Conservation (phyloP, 345 rosid genomes). For the Litchi chinensis region DNA sequence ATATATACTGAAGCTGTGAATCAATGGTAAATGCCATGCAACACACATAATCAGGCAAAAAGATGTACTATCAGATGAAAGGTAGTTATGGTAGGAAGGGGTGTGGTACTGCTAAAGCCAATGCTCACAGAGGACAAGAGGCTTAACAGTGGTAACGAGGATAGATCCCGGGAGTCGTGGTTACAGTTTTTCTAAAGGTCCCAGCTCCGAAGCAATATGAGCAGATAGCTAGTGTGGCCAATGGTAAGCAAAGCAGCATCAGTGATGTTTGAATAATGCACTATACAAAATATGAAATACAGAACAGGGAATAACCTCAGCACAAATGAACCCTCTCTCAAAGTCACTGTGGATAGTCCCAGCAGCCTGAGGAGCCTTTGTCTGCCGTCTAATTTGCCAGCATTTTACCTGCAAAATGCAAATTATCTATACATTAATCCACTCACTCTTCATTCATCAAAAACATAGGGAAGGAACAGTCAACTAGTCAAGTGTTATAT, state of each 20-base stretch:
- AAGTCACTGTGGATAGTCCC: constrained; percentile 94
- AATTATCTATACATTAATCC: neutral
- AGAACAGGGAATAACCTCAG: constrained; percentile 65
- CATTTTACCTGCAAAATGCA: constrained; percentile 74
- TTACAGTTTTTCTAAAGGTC: neutral
- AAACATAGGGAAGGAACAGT: neutral
- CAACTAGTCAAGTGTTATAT: neutral
- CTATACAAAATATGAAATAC: neutral
- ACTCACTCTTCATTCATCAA: neutral
- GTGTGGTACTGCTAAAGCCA: neutral
- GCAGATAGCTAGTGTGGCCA: neutral
- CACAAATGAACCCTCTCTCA: constrained; percentile 96
- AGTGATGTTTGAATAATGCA: neutral
- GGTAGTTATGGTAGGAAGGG: neutral
- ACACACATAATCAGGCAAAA: neutral
- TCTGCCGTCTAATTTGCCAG: constrained; percentile 94
- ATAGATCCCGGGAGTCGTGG: neutral
- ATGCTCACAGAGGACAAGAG: neutral
- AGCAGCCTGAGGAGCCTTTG: constrained; percentile 99
- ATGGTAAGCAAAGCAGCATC: neutral
- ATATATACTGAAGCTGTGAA: neutral
- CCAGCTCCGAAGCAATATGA: neutral
- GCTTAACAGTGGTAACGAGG: neutral
- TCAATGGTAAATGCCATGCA: neutral
- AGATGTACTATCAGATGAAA: neutral